phyloP scores from a whole-genome alignment of 208 protist genomes.

The Trypanosoma conorhini region DNA sequence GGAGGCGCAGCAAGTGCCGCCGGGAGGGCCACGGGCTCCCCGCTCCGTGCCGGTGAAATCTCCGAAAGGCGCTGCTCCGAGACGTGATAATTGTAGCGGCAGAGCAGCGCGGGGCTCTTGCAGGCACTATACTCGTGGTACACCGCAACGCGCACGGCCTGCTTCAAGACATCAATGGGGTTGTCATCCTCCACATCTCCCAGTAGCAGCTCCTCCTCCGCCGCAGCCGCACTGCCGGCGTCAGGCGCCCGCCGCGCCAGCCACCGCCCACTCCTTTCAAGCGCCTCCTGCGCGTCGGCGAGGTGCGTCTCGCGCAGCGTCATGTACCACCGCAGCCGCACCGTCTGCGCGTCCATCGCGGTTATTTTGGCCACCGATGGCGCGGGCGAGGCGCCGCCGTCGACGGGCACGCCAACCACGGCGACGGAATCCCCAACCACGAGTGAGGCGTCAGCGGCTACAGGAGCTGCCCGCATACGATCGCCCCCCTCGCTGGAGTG shows the following conservation, averaged over 20 bases:
- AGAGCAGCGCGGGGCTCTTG: conserved; percentile 16
- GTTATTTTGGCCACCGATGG: conserved; percentile 14
- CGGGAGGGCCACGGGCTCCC: conserved; percentile 13
- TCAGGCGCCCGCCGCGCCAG: conserved; percentile 3
- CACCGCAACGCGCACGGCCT: conserved; percentile 12
- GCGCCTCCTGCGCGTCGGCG: conserved; percentile 20
- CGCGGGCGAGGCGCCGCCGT: neutral
- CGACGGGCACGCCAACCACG: neutral
- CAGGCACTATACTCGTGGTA: conserved; percentile 3
- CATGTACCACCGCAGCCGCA: conserved; percentile 36
- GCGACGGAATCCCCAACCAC: conserved; percentile 24
- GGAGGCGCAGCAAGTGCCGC: neutral
- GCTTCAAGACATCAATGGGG: conserved; percentile 18
- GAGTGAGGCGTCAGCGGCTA: neutral
- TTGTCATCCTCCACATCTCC: conserved; percentile 37
- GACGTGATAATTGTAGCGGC: conserved; percentile 39
- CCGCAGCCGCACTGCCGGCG: neutral
- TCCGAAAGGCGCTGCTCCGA: conserved; percentile 23
- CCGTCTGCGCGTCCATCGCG: neutral
- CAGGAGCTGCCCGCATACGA: neutral
- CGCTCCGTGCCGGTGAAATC: conserved; percentile 8
- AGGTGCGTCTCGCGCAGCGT: conserved; percentile 38
- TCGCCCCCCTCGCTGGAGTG: neutral
- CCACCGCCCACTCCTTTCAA: conserved; percentile 26
- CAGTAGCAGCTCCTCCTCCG: conserved; percentile 28